phyloP scores from a whole-genome alignment of 1,284 basidiomycete genomes.

The Meira nashicola region DNA sequence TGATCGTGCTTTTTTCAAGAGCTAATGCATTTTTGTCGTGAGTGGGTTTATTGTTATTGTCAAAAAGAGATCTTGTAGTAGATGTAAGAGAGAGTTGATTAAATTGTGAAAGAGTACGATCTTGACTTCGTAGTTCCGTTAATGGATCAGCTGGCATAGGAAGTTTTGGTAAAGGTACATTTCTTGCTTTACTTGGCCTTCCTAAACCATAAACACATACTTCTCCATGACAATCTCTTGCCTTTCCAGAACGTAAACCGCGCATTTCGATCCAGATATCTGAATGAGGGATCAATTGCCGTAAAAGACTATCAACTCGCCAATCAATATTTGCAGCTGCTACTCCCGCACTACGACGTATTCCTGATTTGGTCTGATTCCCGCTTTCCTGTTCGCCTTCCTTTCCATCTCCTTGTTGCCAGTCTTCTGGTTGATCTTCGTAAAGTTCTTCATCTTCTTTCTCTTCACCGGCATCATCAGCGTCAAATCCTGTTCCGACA shows the following conservation, averaged over 20 bases:
- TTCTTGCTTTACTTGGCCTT: background rate
- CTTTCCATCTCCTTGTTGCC: background rate
- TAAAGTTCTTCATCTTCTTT: slow-evolving; percentile 4
- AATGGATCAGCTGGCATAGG: slow-evolving; percentile 10
- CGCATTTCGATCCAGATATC: slow-evolving; percentile 10
- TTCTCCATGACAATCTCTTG: slow-evolving; percentile 9
- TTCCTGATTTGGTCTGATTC: background rate
- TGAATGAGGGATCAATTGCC: background rate
- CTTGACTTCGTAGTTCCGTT: background rate
- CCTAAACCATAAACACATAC: background rate
- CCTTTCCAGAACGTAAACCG: slow-evolving; percentile 5
- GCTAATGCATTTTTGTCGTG: background rate
- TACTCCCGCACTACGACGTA: background rate
- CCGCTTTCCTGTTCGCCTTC: background rate
- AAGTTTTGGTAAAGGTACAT: background rate
- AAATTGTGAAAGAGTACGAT: background rate
- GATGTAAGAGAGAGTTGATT: slow-evolving; percentile 5
- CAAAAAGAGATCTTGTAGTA: background rate
- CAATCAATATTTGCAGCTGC: slow-evolving; percentile 2
- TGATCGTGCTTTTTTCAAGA: background rate
- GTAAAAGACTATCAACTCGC: slow-evolving; percentile 7
- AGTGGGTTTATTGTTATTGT: background rate
- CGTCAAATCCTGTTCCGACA: slow-evolving; percentile 9
- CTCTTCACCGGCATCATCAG: slow-evolving; percentile 12
- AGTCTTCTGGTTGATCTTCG: background rate